phyloP scores from a whole-genome alignment of 2,329 filamentous ascomycete genomes.

The Ophiostoma angusticollis region DNA sequence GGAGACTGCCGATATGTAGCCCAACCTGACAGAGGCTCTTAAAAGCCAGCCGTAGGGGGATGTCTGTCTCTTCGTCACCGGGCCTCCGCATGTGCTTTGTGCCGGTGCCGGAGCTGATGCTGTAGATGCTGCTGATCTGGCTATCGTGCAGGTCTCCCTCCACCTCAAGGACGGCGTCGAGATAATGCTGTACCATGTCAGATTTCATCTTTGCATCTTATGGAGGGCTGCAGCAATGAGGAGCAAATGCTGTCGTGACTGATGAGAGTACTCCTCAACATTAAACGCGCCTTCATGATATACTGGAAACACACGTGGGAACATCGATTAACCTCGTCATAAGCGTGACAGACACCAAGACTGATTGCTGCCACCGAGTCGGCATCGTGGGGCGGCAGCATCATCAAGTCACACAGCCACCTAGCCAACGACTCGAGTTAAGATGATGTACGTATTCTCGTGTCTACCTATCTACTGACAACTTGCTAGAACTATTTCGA shows the following conservation, averaged over 20 bases:
- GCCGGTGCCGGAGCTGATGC: neutral
- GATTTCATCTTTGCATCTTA: too few species aligned
- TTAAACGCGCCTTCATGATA: too few species aligned
- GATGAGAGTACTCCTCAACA: too few species aligned
- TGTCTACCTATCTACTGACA: neutral
- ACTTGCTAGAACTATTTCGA: too few species aligned
- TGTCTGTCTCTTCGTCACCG: neutral
- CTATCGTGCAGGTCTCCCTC: neutral
- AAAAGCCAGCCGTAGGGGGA: neutral
- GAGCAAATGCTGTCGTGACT: too few species aligned
- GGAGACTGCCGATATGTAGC: constrained; percentile 5
- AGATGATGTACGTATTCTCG: neutral
- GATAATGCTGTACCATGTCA: neutral
- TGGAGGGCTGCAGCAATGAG: too few species aligned
- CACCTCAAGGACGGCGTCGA: neutral
- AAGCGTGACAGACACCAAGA: too few species aligned
- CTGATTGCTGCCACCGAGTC: too few species aligned
- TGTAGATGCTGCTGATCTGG: constrained; percentile 5
- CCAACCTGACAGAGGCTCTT: constrained; percentile 4
- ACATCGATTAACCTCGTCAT: too few species aligned
- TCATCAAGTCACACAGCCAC: too few species aligned
- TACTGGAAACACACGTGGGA: too few species aligned
- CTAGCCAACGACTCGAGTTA: neutral
- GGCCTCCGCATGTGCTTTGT: neutral
- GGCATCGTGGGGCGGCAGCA: too few species aligned